phyloP scores from a whole-genome alignment of 2,329 filamentous ascomycete species.

The Pezicula neosporulosa region DNA sequence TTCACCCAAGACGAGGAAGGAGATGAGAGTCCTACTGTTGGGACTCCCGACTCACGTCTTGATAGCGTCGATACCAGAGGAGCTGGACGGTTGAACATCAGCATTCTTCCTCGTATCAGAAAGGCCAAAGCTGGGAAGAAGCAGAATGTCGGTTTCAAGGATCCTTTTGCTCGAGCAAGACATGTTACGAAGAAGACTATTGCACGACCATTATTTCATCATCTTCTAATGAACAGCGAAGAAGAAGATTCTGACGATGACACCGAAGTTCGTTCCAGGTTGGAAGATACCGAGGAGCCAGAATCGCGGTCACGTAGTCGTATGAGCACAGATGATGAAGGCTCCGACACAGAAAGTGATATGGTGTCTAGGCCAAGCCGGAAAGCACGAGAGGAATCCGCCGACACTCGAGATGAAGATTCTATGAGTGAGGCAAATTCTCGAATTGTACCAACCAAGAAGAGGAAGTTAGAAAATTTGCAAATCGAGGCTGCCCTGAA shows the following conservation, averaged over 20 bases:
- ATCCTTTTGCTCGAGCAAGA: constrained; percentile 63
- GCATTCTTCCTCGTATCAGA: constrained; percentile 70
- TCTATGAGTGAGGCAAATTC: constrained; percentile 73
- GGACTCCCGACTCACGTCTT: constrained; percentile 62
- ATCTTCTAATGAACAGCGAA: constrained; percentile 70
- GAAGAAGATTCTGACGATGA: constrained; percentile 89
- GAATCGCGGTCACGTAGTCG: constrained; percentile 81
- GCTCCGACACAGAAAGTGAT: constrained; percentile 27
- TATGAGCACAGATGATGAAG: constrained; percentile 58
- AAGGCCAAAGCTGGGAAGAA: constrained; percentile 62
- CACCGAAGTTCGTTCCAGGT: constrained; percentile 55
- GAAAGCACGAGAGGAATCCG: constrained; percentile 23
- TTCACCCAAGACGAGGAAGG: constrained; percentile 55
- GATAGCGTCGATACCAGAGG: constrained; percentile 57
- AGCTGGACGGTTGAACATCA: constrained; percentile 54
- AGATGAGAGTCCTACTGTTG: constrained; percentile 54
- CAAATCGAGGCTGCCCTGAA: constrained; percentile 70
- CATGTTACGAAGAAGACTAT: constrained; percentile 56
- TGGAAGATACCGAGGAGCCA: constrained; percentile 78
- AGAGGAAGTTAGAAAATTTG: constrained; percentile 67
- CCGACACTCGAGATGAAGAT: constrained; percentile 55
- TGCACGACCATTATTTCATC: constrained; percentile 75
- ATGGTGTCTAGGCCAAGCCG: constrained; percentile 9
- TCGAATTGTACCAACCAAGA: constrained; percentile 49
- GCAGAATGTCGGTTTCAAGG: constrained; percentile 60